Percentiles rank a stretch among this genome's conserved stretches.
Conservation (phyloP, 2,329 filamentous ascomycete species). For the Cladosporium sp. region DNA sequence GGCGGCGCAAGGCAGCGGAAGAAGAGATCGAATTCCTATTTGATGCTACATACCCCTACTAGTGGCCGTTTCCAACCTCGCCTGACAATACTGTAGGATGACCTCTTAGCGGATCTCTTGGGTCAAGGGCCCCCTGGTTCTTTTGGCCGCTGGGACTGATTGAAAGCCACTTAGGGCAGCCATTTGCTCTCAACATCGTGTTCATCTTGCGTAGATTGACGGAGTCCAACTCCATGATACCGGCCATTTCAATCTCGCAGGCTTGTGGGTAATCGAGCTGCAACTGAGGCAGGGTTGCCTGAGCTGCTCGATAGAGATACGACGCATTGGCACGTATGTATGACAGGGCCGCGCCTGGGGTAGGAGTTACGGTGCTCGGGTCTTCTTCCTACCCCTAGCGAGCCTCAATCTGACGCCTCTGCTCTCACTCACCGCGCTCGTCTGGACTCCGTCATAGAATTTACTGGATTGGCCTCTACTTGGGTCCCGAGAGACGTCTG, state of each 20-base stretch:
- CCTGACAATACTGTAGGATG: no score
- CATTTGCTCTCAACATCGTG: background rate
- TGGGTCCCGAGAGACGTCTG: background rate
- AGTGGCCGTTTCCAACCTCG: no score
- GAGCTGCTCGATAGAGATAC: background rate
- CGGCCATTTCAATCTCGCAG: background rate
- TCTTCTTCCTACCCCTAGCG: background rate
- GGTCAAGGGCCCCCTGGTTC: no score
- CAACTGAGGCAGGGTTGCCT: background rate
- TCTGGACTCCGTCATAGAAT: background rate
- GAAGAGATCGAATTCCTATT: no score
- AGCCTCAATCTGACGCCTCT: background rate
- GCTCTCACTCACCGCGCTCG: background rate
- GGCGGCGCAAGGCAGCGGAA: no score
- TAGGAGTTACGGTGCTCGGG: background rate
- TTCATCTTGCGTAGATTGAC: background rate
- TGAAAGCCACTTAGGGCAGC: background rate
- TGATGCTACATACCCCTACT: no score
- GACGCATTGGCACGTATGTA: background rate
- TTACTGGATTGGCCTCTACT: background rate
- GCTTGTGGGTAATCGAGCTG: background rate
- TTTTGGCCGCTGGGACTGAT: background rate
- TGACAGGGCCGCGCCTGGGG: background rate
- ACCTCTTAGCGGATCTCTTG: no score
- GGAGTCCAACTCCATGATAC: background rate